These are phyloP conservation scores for Penium margaritaceum DNA, from an alignment of 139 green algal species.

Conservation along the genomic window DNA sequence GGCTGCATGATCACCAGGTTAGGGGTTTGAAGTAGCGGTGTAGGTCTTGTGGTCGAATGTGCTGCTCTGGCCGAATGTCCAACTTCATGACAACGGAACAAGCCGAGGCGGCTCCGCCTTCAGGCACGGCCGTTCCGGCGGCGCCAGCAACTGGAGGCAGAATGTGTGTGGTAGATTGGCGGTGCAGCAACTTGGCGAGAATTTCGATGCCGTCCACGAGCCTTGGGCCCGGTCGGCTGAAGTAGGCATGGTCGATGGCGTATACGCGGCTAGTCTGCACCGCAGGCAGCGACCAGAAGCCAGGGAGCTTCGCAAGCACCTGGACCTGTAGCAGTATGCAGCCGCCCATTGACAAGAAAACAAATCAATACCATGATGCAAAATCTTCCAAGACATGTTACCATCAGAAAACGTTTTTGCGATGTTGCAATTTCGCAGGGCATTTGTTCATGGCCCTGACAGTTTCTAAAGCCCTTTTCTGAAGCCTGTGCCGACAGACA, in stretches of 20 bases:
- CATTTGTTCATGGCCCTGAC: too few relatives aligned
- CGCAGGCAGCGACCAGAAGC: constrained; percentile 80
- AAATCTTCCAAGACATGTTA: too few relatives aligned
- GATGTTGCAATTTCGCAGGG: too few relatives aligned
- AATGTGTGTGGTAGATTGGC: constrained; percentile 10
- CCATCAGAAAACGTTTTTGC: too few relatives aligned
- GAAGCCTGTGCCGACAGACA: too few relatives aligned
- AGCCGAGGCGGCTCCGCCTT: too few relatives aligned
- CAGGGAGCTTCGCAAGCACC: constrained; percentile 49
- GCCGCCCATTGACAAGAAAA: too few relatives aligned
- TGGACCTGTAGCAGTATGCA: too few relatives aligned
- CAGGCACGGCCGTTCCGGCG: too few relatives aligned
- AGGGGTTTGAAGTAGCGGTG: constrained; percentile 21
- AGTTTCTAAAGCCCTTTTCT: too few relatives aligned
- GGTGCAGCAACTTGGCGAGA: constrained; percentile 67
- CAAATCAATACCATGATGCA: too few relatives aligned
- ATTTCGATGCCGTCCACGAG: constrained; percentile 77
- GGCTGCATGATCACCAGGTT: too few relatives aligned
- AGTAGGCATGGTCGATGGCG: constrained; percentile 57
- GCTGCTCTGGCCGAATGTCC: constrained; percentile 11
- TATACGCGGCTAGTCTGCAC: constrained; percentile 68
- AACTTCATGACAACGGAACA: constrained; percentile 62
- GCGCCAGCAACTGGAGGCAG: neutral
- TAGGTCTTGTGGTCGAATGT: constrained; percentile 19
- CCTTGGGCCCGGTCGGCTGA: constrained; percentile 62